Evolutionary conservation across 805 yeast species (phyloP), one percentile per base, ranked within the genome.

Genomic region (Kuraishia molischiana): DNA sequence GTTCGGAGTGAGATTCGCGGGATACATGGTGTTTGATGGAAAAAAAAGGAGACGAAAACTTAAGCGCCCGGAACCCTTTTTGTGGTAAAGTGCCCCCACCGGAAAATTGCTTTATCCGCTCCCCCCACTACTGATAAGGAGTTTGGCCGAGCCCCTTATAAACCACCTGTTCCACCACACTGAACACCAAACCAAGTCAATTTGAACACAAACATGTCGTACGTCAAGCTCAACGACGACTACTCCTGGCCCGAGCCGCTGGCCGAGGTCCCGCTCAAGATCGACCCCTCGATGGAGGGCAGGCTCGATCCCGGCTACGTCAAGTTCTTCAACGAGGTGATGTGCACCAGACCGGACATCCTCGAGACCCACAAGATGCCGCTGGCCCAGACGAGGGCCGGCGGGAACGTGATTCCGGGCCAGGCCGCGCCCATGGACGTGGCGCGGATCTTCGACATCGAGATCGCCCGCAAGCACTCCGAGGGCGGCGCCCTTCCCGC

Each of bases 281-380:
- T 66, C 26, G 59, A 59, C 40, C 50, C 48, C 6, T 37, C 40
- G 35, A 38, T 41, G 28, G 35, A 21, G n/a, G 32, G 32, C 20
- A 20, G 33, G 37, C 41, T 65, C 32, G 70, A 64, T 44, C 63
- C 67, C 3, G 59, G 56, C 32, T 65, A 64, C 39, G 54, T 59
- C 9, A 46, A 52, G 22, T 64, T 65, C 43, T 65, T 58, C 54
- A 51, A 56, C 24, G 44, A 53, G 37, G 38, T 32, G 18, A 38
- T 51, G 24, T 42, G 42, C 32, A 28, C 38, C 33, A 41, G 51
- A 35, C 53, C 46, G 18, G 51, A 49, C 29, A 46, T 49, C 14
- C 36, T 47, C 24, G 52, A 47, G 29, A 48, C 47, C 8, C 45
- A 48, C 42, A 48, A 46, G 38, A 38, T 37, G 19, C 41, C 40